Conservation (phyloP, 225 moss, liverwort and hornwort species). For the Takakia lepidozioides region DNA sequence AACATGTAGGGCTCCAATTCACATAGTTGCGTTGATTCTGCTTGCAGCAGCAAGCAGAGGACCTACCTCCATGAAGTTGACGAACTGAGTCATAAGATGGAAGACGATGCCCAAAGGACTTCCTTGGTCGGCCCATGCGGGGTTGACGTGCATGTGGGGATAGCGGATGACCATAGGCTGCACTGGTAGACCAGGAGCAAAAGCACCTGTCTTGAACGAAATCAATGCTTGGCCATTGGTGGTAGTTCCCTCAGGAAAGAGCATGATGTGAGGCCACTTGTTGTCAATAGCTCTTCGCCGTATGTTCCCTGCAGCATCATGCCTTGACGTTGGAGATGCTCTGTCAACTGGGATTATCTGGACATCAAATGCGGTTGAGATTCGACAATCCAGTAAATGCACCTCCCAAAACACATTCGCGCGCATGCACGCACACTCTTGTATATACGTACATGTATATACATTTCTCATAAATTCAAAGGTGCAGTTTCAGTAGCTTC, state of each 20-base stretch:
- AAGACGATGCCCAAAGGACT: constrained; percentile 43
- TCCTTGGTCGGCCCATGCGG: constrained; percentile 59
- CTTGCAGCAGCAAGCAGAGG: no score
- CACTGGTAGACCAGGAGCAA: constrained; percentile 46
- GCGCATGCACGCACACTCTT: no score
- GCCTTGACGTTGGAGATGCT: constrained; percentile 38
- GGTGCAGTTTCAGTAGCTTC: no score
- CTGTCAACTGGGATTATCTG: constrained; percentile 64
- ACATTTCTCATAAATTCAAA: no score
- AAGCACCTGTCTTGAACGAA: constrained; percentile 53
- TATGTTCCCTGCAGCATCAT: constrained; percentile 46
- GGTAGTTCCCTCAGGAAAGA: constrained; percentile 59
- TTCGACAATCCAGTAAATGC: no score
- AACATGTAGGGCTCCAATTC: no score
- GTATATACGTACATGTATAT: no score
- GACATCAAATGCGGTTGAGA: background rate
- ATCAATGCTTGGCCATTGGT: constrained; percentile 54
- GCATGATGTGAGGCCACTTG: constrained; percentile 51
- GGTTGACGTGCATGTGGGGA: constrained; percentile 55
- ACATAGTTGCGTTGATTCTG: no score
- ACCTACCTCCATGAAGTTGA: constrained; percentile 64
- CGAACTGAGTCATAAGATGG: constrained; percentile 57
- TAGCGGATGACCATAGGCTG: constrained; percentile 45
- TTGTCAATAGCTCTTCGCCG: constrained; percentile 48
- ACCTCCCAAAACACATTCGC: no score